Evolutionary conservation across 441 rosid species (phyloP).

Genomic region (Gossypium schwendimanii): DNA sequence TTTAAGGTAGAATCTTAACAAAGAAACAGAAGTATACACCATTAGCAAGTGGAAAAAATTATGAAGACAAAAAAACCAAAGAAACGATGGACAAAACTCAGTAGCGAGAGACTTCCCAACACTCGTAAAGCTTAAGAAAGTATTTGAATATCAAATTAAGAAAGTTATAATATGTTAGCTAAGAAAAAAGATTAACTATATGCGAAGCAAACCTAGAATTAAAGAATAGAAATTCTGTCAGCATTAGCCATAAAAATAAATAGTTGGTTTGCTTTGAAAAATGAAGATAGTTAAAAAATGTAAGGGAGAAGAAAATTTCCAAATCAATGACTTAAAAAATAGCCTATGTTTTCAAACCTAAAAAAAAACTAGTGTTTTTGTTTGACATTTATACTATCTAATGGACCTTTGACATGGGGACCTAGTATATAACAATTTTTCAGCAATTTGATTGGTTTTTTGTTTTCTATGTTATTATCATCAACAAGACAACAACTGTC

Average conservation of each 20-base stretch:
- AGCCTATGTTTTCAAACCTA: neutral
- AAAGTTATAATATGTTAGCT: no score
- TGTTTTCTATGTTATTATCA: no score
- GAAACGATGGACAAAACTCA: neutral
- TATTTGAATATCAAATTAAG: no score
- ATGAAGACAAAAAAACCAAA: constrained; percentile 23
- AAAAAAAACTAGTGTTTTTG: neutral
- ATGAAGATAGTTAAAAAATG: neutral
- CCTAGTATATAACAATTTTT: neutral
- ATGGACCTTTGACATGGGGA: neutral
- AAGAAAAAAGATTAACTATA: no score
- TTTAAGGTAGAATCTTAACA: constrained; percentile 2
- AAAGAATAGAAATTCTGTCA: neutral
- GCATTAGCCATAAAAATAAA: constrained; percentile 2
- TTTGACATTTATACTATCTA: neutral
- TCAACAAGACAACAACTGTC: no score
- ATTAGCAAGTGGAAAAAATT: constrained; percentile 13
- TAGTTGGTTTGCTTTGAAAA: neutral
- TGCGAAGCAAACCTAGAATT: no score
- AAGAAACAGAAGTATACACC: constrained; percentile 13
- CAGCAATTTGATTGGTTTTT: neutral
- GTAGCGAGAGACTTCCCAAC: no score
- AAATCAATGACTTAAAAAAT: neutral
- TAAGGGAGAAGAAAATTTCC: neutral
- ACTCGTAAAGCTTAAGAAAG: no score